A percentile compares a stretch with the other conserved stretches of the same genome.
Conservation (phyloP, 768 basidiomycete species). For the Xerocomellus intermedius region DNA sequence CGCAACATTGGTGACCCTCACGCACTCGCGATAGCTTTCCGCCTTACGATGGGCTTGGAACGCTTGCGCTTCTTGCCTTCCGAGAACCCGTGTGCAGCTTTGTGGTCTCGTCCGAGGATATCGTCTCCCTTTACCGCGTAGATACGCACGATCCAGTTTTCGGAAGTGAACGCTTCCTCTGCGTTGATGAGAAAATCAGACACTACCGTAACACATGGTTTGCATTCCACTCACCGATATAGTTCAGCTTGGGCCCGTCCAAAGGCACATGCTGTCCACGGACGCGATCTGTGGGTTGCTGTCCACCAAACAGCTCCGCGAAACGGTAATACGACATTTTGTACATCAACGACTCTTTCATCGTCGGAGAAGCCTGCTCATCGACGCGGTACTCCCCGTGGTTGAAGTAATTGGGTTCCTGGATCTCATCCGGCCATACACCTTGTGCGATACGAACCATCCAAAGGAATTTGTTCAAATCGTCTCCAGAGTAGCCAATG, state of each 20-base stretch:
- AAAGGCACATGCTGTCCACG: constrained; percentile 82
- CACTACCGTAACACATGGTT: background rate
- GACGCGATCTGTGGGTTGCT: constrained; percentile 78
- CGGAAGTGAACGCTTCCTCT: constrained; percentile 99
- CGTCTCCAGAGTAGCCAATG: constrained; percentile 96
- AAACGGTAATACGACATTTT: constrained; percentile 99
- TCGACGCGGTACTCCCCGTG: constrained; percentile 94
- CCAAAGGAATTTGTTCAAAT: constrained; percentile 99
- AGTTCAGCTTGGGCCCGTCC: constrained; percentile 78
- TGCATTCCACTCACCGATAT: constrained; percentile 60
- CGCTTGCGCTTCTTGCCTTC: constrained; percentile 90
- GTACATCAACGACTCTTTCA: constrained; percentile 98
- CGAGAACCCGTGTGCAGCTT: constrained; percentile 80
- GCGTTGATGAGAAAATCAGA: constrained; percentile 1
- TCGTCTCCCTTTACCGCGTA: constrained; percentile 96
- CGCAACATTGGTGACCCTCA: constrained; percentile 1
- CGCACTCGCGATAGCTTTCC: constrained; percentile 41
- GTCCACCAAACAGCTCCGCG: constrained; percentile 79
- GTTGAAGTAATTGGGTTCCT: constrained; percentile 93
- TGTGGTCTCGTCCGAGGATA: constrained; percentile 83
- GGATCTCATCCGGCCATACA: constrained; percentile 97
- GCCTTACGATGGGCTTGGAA: constrained; percentile 61
- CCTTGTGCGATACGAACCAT: constrained; percentile 96
- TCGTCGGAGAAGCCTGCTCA: constrained; percentile 75
- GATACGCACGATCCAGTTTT: constrained; percentile 99